These are phyloP conservation scores for Apiospora sp. DNA, from an alignment of 2,329 filamentous ascomycete species.

Conservation along the genomic window DNA sequence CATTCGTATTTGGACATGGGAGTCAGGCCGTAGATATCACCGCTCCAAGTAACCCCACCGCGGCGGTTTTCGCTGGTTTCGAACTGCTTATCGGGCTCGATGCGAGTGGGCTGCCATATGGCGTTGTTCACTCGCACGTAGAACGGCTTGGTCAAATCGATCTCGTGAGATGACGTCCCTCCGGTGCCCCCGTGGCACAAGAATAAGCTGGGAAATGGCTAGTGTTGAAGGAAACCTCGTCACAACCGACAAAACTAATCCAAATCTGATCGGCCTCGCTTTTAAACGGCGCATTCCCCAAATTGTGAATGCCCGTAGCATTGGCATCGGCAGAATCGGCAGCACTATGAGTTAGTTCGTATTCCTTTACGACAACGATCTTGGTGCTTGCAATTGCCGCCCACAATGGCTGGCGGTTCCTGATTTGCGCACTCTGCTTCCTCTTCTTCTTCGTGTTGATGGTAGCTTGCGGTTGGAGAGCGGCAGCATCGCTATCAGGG, in stretches of 20 bases:
- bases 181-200: slow-evolving; percentile 21
- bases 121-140: slow-evolving; percentile 82
- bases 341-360: slow-evolving; percentile 80
- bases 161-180: slow-evolving; percentile 39
- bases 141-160: slow-evolving; percentile 77
- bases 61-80: slow-evolving; percentile 32
- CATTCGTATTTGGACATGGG: slow-evolving; percentile 80
- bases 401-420: slow-evolving; percentile 92
- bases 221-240: slow-evolving; percentile 79
- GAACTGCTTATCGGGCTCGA: slow-evolving; percentile 55
- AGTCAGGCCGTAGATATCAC: slow-evolving; percentile 73
- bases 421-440: slow-evolving; percentile 89
- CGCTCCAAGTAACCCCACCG: slow-evolving; percentile 69
- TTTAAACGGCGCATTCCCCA: slow-evolving; percentile 78
- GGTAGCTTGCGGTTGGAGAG: slow-evolving; percentile 60
- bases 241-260: slow-evolving; percentile 81
- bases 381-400: slow-evolving; percentile 94
- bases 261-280: slow-evolving; percentile 76
- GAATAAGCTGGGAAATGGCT: slow-evolving; percentile 65
- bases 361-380: slow-evolving; percentile 93
- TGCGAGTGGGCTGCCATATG: slow-evolving; percentile 80
- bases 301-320: slow-evolving; percentile 78
- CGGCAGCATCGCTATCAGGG: slow-evolving; percentile 60
- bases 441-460: slow-evolving; percentile 81
- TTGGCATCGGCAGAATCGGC: slow-evolving; percentile 78